Conservation (phyloP, 805 yeast species). For the Torulaspora gathmanii region DNA sequence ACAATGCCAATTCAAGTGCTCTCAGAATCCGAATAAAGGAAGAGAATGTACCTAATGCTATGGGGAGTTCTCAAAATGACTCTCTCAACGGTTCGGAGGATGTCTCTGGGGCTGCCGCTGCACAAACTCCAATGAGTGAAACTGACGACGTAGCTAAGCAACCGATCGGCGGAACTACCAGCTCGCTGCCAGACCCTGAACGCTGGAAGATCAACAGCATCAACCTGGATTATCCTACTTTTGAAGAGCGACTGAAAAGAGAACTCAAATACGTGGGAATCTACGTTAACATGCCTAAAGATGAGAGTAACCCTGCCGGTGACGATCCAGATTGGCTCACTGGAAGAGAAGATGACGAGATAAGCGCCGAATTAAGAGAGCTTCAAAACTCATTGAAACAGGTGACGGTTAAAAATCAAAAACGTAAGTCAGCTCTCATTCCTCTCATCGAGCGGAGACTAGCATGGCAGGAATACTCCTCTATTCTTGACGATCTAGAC, state of each 20-base stretch:
- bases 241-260: constrained; percentile 83
- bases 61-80: constrained; percentile 4
- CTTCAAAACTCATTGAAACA: constrained; percentile 65
- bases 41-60: constrained; percentile 3
- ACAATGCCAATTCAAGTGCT: constrained; percentile 1
- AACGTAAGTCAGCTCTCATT: constrained; percentile 57
- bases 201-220: constrained; percentile 45
- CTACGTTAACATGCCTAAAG: constrained; percentile 52
- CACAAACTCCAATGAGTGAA: constrained; percentile 23
- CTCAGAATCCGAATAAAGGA: constrained; percentile 10
- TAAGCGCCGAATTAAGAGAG: constrained; percentile 72
- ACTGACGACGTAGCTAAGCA: constrained; percentile 10
- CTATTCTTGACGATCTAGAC: constrained; percentile 87
- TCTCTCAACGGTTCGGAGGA: constrained; percentile 17
- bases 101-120: constrained; percentile 19
- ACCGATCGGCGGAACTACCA: constrained; percentile 24
- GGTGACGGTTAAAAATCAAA: constrained; percentile 58
- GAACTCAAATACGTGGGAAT: constrained; percentile 90
- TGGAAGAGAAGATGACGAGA: constrained; percentile 88
- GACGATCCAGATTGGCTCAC: constrained; percentile 58
- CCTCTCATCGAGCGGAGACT: constrained; percentile 81
- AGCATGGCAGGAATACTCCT: constrained; percentile 91
- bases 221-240: constrained; percentile 63
- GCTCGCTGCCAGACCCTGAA: constrained; percentile 40
- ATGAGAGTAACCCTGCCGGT: constrained; percentile 29